Evolutionary conservation across 345 rosid genomes (phyloP).

Genomic region (Moringa oleifera): DNA sequence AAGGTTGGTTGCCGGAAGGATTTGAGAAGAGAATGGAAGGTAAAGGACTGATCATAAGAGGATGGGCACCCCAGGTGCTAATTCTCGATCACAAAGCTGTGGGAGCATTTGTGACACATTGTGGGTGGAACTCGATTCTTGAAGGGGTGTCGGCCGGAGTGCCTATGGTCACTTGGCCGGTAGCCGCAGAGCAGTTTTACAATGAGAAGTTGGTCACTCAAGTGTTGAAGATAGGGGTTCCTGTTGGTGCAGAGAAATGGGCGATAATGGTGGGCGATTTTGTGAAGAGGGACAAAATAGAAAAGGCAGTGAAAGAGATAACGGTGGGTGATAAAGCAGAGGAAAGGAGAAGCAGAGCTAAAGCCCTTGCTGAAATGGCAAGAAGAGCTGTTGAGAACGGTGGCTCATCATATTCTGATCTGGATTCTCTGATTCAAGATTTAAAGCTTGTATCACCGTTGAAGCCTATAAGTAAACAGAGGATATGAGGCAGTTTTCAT

Average conservation of each 20-base stretch:
- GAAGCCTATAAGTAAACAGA: background rate
- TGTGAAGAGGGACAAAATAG: slow-evolving; percentile 33
- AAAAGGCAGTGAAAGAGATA: slow-evolving; percentile 33
- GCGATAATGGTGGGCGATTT: slow-evolving; percentile 14
- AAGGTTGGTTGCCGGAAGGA: slow-evolving; percentile 44
- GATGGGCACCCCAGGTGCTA: slow-evolving; percentile 59
- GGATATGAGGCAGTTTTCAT: too few species aligned
- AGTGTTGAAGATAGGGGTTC: slow-evolving; percentile 37
- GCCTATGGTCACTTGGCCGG: slow-evolving; percentile 68
- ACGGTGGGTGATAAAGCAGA: slow-evolving; percentile 40
- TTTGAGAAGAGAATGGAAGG: slow-evolving; percentile 34
- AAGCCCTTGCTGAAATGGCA: slow-evolving; percentile 18
- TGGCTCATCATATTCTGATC: slow-evolving; percentile 33
- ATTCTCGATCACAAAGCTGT: slow-evolving; percentile 58
- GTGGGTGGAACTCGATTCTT: slow-evolving; percentile 64
- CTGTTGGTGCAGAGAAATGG: slow-evolving; percentile 39
- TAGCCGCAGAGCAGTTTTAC: slow-evolving; percentile 49
- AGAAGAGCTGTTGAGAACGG: slow-evolving; percentile 34
- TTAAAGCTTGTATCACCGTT: background rate
- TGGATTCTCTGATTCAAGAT: slow-evolving; percentile 21
- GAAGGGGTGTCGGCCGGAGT: slow-evolving; percentile 44
- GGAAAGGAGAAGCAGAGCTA: slow-evolving; percentile 31
- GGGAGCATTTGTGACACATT: slow-evolving; percentile 62
- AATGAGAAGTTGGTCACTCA: slow-evolving; percentile 50
- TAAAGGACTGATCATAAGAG: slow-evolving; percentile 36